Evolutionary conservation across 352 stramenopile genomes (phyloP).

Genomic region (Nothophytophthora sp.): DNA sequence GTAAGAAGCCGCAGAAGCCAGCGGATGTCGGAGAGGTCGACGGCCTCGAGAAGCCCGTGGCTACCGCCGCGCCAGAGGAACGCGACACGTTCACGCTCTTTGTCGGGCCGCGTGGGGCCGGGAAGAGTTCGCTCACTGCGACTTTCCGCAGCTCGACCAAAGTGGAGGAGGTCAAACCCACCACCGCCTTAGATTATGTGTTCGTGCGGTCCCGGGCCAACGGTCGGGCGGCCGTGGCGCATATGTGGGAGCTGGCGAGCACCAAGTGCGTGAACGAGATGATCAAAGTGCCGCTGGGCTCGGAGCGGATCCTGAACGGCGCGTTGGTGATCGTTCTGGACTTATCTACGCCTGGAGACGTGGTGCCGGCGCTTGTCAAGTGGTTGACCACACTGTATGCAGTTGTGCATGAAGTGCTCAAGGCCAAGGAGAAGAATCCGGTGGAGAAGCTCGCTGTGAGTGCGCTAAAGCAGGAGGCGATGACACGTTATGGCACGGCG

Average conservation of each 20-base stretch:
- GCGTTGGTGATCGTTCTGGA: slow-evolving; percentile 85
- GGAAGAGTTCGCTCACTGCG: slow-evolving; percentile 83
- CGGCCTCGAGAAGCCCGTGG: slow-evolving; percentile 17
- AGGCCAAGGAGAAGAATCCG: slow-evolving; percentile 65
- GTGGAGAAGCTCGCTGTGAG: slow-evolving; percentile 65
- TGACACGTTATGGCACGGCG: slow-evolving; percentile 47
- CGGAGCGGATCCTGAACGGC: slow-evolving; percentile 73
- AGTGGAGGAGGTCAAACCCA: slow-evolving; percentile 89
- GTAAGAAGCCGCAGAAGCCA: slow-evolving; percentile 24
- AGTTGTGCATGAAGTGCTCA: slow-evolving; percentile 56
- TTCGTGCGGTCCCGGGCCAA: slow-evolving; percentile 82
- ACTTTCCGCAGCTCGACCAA: slow-evolving; percentile 70
- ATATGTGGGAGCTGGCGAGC: slow-evolving; percentile 93
- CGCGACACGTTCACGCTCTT: slow-evolving; percentile 76
- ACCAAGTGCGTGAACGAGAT: slow-evolving; percentile 82
- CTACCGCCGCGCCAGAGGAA: slow-evolving; percentile 36
- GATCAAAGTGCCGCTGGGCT: slow-evolving; percentile 79
- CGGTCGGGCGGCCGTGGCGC: slow-evolving; percentile 55
- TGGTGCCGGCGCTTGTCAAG: slow-evolving; percentile 76
- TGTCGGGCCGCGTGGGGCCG: slow-evolving; percentile 61
- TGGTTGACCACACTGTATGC: slow-evolving; percentile 70
- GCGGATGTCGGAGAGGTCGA: slow-evolving; percentile 21
- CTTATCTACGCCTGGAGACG: slow-evolving; percentile 76
- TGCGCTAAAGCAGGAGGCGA: slow-evolving; percentile 46
- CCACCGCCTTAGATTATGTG: slow-evolving; percentile 90